Evolutionary conservation across 306 rosid genomes (phyloP).

Genomic region (Cercis canadensis): DNA sequence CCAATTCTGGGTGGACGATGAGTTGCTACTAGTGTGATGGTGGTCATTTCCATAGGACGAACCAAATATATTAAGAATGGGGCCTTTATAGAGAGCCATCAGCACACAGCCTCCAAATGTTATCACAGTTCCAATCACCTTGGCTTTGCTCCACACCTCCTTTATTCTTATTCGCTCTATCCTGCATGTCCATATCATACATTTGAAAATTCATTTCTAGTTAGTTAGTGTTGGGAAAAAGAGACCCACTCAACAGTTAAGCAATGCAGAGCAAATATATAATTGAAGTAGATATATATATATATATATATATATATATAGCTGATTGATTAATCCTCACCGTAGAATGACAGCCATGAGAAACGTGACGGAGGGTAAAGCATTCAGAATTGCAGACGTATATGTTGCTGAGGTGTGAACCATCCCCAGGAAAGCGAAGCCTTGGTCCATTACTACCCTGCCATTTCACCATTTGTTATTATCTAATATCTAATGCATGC

Average conservation of each 20-base stretch:
- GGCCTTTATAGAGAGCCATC: constrained; percentile 62
- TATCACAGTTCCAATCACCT: constrained; percentile 58
- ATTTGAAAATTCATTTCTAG: too few relatives aligned
- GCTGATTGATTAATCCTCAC: not conserved
- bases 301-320: too few relatives aligned
- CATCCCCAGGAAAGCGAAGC: not conserved
- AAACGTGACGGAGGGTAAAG: constrained; percentile 3
- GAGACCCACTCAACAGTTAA: too few relatives aligned
- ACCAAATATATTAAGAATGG: constrained; percentile 31
- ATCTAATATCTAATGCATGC: too few relatives aligned
- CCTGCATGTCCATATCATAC: constrained; percentile 21
- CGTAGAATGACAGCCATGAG: constrained; percentile 6
- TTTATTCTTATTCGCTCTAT: constrained; percentile 52
- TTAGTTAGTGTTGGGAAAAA: too few relatives aligned
- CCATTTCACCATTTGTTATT: too few relatives aligned
- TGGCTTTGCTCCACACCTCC: constrained; percentile 49
- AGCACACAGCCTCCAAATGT: constrained; percentile 60
- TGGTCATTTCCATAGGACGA: not conserved
- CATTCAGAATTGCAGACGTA: not conserved
- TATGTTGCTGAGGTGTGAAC: not conserved
- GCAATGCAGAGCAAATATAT: too few relatives aligned
- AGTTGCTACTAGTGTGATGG: not conserved
- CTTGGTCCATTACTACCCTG: not conserved
- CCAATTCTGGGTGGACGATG: constrained; percentile 32
- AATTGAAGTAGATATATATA: too few relatives aligned